Base-by-base conservation (phyloP, 73 alveolate species). In the Paramecium pentaurelia region DNA sequence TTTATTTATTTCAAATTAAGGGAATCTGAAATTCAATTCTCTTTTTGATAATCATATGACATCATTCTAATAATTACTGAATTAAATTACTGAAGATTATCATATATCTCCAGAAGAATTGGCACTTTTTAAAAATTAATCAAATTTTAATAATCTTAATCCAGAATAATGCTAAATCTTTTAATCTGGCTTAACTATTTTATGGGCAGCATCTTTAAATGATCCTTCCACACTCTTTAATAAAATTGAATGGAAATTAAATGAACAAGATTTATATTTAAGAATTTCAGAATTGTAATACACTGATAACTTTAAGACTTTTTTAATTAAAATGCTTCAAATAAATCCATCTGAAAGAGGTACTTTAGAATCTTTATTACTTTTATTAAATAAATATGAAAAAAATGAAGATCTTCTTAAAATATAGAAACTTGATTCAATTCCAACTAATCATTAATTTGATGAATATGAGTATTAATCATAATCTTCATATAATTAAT, bases 61-160 rank as follows among this genome's bases (percentile, higher is more conserved):
- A 22, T 28, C 44, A 16, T 80, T 38, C n/a, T 38, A 40, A 64
- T 49, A 80, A 47, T 6, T 80, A 4, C 0, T 80, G 4, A 80
- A 22, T 80, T 6, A 49, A 44, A 14, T 42, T 20, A 45, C 71
- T 38, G 91, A 80, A 27, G 91, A 80, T 20, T 38, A 44, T 27
- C 75, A 45, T 80, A 20, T 80, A 44, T 80, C 91, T 45, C 91
- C 91, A 14, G 91, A 80, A 80, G 91, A 80, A 44, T 80, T 80
- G 30, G 27, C 20, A 2, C 18, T 25, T 8, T 20, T 80, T 10
- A 80, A 49, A 80, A n/a, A 25, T 42, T 38, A 47, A 80, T 42
- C 49, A 80, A 27, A 32, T 80, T 8, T 40, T 7, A 14, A 20
- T 5, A 42, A 80, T 10, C 34, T 45, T 32, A 64, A 80, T 47